phyloP scores from a whole-genome alignment of 441 rosid species.

The Gossypium lobatum region DNA sequence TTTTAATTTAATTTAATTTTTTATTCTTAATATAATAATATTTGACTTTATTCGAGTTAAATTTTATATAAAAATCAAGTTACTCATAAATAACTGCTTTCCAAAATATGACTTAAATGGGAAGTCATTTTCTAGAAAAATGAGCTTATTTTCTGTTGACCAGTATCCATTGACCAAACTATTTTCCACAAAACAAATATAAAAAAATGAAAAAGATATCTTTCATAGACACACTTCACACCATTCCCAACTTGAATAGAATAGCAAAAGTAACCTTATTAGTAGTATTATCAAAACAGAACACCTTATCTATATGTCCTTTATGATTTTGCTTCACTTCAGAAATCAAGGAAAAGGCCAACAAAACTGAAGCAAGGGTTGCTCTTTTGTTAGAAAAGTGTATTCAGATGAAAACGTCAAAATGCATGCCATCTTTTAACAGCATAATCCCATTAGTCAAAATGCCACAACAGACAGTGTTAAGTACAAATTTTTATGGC shows the following conservation, averaged over 20 bases:
- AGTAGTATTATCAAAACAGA: neutral
- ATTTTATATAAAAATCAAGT: too few relatives aligned
- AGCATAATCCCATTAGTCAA: neutral
- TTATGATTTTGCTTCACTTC: neutral
- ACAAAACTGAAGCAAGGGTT: neutral
- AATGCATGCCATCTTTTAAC: neutral
- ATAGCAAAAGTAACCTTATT: neutral
- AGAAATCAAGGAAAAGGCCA: conserved; percentile 2
- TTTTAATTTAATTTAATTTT: too few relatives aligned
- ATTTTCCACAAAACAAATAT: too few relatives aligned
- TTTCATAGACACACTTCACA: neutral
- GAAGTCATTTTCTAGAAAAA: too few relatives aligned
- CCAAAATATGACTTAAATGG: too few relatives aligned
- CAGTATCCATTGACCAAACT: too few relatives aligned
- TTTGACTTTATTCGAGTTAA: too few relatives aligned
- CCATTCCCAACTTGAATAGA: neutral
- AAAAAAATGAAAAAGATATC: too few relatives aligned
- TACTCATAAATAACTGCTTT: too few relatives aligned
- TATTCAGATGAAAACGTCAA: neutral
- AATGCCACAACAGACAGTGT: neutral
- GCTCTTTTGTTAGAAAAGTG: neutral
- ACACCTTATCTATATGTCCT: neutral
- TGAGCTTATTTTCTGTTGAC: too few relatives aligned
- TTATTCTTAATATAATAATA: too few relatives aligned
- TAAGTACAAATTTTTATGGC: neutral